phyloP scores from a whole-genome alignment of 1,139 yeast species.

The Scheffersomyces insectosa region DNA sequence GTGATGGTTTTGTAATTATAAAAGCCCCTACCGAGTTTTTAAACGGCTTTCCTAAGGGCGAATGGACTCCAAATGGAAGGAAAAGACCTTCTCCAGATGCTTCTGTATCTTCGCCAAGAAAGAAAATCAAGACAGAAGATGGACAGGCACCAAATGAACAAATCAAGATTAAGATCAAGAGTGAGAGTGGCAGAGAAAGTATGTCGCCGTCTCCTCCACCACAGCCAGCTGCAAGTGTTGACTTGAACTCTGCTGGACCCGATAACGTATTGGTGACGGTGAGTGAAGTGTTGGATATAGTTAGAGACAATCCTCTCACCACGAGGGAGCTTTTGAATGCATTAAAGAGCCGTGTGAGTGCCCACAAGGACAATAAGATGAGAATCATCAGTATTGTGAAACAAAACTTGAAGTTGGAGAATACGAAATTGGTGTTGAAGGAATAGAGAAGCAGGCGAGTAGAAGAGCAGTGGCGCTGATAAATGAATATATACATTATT shows the following conservation, averaged over 20 bases:
- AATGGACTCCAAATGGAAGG: slow-evolving; percentile 76
- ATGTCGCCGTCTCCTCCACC: slow-evolving; percentile 20
- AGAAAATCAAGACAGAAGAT: slow-evolving; percentile 40
- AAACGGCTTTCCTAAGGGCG: slow-evolving; percentile 72
- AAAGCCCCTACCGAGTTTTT: slow-evolving; percentile 65
- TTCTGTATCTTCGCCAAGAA: slow-evolving; percentile 28
- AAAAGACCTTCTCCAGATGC: slow-evolving; percentile 31
- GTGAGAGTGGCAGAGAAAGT: slow-evolving; percentile 12
- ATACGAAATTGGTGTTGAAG: slow-evolving; percentile 64
- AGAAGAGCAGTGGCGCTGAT: not conserved
- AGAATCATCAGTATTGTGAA: slow-evolving; percentile 69
- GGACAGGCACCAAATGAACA: slow-evolving; percentile 13
- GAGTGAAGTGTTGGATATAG: slow-evolving; percentile 67
- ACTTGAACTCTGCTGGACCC: slow-evolving; percentile 42
- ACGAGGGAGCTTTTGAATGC: slow-evolving; percentile 65
- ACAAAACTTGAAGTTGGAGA: slow-evolving; percentile 65
- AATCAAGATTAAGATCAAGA: slow-evolving; percentile 11
- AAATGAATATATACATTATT: slow-evolving; percentile 1
- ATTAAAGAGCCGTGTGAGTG: slow-evolving; percentile 62
- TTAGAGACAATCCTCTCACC: slow-evolving; percentile 62
- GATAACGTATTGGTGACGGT: slow-evolving; percentile 57
- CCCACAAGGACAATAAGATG: slow-evolving; percentile 68
- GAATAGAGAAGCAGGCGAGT: slow-evolving; percentile 19
- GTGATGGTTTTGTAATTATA: slow-evolving; percentile 67
- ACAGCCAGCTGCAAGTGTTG: slow-evolving; percentile 14